Conservation (phyloP, 495 filamentous ascomycete genomes). For the Penicillium roqueforti region DNA sequence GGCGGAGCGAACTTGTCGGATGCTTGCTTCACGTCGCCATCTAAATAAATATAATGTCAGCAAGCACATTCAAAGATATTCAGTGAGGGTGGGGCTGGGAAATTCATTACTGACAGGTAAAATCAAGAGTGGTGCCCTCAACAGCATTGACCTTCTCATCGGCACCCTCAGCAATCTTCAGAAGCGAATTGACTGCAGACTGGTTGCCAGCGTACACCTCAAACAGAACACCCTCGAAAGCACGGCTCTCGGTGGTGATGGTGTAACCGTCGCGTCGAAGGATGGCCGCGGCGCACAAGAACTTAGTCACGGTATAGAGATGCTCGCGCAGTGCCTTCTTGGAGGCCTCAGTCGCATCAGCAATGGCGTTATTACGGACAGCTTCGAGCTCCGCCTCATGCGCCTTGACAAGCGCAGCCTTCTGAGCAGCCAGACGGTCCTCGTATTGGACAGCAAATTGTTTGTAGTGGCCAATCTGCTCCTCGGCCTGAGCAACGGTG, state of each 20-base stretch:
- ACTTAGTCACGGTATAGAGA: conserved; percentile 68
- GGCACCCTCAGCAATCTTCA: conserved; percentile 78
- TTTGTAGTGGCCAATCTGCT: conserved; percentile 79
- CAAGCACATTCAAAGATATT: background rate
- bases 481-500: conserved; percentile 69
- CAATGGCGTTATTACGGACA: conserved; percentile 58
- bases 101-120: conserved; percentile 65
- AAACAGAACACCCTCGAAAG: conserved; percentile 85
- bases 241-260: conserved; percentile 67
- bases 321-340: conserved; percentile 49
- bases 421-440: conserved; percentile 60
- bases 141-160: conserved; percentile 67
- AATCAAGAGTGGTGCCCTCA: conserved; percentile 57
- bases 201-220: conserved; percentile 84
- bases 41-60: conserved; percentile 43
- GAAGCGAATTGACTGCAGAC: conserved; percentile 72
- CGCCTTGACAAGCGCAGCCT: conserved; percentile 64
- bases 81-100: background rate
- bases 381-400: conserved; percentile 69
- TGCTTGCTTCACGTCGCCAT: conserved; percentile 61
- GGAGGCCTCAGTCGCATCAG: conserved; percentile 56
- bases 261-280: conserved; percentile 62
- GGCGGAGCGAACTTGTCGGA: conserved; percentile 39
- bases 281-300: conserved; percentile 72
- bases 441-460: conserved; percentile 78